phyloP scores from a whole-genome alignment of 768 basidiomycete species.

The Psilocybe tampanensis region DNA sequence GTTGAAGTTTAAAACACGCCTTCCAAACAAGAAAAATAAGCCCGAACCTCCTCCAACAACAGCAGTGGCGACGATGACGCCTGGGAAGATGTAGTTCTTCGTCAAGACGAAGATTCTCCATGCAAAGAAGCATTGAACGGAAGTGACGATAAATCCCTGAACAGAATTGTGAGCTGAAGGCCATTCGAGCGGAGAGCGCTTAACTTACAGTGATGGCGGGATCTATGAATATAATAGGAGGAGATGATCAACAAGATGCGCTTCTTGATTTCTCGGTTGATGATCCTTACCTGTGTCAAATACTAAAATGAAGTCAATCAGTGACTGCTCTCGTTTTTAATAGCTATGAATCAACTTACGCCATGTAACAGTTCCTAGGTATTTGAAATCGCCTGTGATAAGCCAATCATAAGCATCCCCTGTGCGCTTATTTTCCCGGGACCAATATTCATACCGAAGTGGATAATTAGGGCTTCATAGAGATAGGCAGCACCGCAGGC shows the following conservation, averaged over 20 bases:
- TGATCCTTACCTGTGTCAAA: slow-evolving; percentile 37
- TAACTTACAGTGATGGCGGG: slow-evolving; percentile 42
- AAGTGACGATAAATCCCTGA: slow-evolving; percentile 43
- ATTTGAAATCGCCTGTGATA: slow-evolving; percentile 12
- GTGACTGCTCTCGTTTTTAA: background rate
- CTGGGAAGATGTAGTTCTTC: slow-evolving; percentile 15
- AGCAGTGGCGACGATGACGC: slow-evolving; percentile 14
- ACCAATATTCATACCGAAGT: slow-evolving; percentile 38
- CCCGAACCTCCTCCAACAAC: slow-evolving; percentile 21
- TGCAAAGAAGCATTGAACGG: slow-evolving; percentile 50
- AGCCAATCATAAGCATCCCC: background rate
- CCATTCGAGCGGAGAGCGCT: background rate
- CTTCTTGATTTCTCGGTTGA: background rate
- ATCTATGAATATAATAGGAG: slow-evolving; percentile 27
- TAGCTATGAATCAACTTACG: slow-evolving; percentile 10
- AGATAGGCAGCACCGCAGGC: slow-evolving; percentile 44
- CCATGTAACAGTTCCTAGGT: slow-evolving; percentile 18
- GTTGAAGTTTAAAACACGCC: background rate
- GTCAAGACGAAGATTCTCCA: slow-evolving; percentile 32
- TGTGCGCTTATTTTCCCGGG: background rate
- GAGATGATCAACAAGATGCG: background rate
- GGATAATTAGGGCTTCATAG: slow-evolving; percentile 45
- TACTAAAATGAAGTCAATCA: slow-evolving; percentile 26
- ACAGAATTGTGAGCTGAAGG: background rate
- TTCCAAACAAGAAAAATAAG: background rate